phyloP scores from a whole-genome alignment of 805 yeast species.

The Lipomyces sp. region DNA sequence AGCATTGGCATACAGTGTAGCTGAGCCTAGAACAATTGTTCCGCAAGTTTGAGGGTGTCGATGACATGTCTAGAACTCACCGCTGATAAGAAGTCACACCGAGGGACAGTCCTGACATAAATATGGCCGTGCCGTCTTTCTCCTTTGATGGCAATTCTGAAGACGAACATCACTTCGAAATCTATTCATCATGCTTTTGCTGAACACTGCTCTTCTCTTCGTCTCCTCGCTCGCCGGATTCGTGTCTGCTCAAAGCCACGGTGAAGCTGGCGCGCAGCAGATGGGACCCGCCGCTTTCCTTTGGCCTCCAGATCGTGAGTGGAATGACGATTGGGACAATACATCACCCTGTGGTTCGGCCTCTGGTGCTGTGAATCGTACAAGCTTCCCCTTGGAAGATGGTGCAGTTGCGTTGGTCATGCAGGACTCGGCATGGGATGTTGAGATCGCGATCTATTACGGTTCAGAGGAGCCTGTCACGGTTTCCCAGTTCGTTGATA shows the following conservation, averaged over 20 bases:
- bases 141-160: too few species aligned
- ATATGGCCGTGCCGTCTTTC: too few species aligned
- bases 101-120: too few species aligned
- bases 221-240: slow-evolving; percentile 1
- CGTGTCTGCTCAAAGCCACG: slow-evolving; percentile 34
- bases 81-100: too few species aligned
- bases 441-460: slow-evolving; percentile 45
- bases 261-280: slow-evolving; percentile 39
- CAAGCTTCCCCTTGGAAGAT: slow-evolving; percentile 47
- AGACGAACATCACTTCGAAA: too few species aligned
- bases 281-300: slow-evolving; percentile 45
- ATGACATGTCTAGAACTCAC: too few species aligned
- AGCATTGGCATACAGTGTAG: too few species aligned
- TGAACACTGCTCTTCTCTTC: neutral
- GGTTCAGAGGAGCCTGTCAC: slow-evolving; percentile 40
- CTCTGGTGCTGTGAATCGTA: slow-evolving; percentile 40
- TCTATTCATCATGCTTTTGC: neutral
- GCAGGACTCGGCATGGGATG: slow-evolving; percentile 42
- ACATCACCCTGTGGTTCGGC: slow-evolving; percentile 49
- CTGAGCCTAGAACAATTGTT: too few species aligned
- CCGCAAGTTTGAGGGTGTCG: too few species aligned
- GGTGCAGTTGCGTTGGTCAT: slow-evolving; percentile 49
- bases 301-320: slow-evolving; percentile 46
- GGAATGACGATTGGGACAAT: slow-evolving; percentile 47
- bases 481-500: slow-evolving; percentile 43